phyloP scores from a whole-genome alignment of 2,329 filamentous ascomycete species.

The Clonostachys rhizophaga region DNA sequence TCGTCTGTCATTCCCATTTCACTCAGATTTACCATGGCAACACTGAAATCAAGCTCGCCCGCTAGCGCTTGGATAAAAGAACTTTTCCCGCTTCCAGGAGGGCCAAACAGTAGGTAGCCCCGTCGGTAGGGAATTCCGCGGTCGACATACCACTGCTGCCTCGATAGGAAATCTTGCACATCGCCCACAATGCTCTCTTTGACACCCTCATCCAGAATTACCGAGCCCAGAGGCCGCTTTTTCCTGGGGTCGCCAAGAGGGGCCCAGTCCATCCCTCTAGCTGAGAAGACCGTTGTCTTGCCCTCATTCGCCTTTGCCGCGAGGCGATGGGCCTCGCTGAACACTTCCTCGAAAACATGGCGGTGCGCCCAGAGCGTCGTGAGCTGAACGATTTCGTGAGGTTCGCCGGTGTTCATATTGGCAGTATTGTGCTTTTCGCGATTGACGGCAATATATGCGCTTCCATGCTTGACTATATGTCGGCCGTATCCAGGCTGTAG shows the following conservation, averaged over 20 bases:
- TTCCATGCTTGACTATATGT: constrained; percentile 81
- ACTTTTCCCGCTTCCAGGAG: constrained; percentile 88
- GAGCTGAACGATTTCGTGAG: constrained; percentile 89
- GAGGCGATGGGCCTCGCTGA: constrained; percentile 78
- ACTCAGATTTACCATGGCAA: constrained; percentile 87
- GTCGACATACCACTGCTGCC: constrained; percentile 85
- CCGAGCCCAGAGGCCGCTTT: constrained; percentile 83
- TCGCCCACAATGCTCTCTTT: constrained; percentile 78
- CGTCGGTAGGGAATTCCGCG: constrained; percentile 91
- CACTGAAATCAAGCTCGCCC: constrained; percentile 86
- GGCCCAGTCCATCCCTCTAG: constrained; percentile 79
- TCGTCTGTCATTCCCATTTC: constrained; percentile 89
- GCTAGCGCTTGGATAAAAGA: constrained; percentile 95
- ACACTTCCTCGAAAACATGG: constrained; percentile 85
- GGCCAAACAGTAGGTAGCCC: constrained; percentile 84
- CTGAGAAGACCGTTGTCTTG: constrained; percentile 88
- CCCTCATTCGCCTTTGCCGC: constrained; percentile 80
- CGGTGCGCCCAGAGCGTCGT: constrained; percentile 89
- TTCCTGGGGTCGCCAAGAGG: constrained; percentile 78
- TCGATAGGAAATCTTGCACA: constrained; percentile 74
- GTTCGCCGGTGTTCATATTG: constrained; percentile 76
- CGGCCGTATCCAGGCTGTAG: constrained; percentile 87
- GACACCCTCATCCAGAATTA: constrained; percentile 79
- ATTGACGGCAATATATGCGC: constrained; percentile 83
- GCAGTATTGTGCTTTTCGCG: constrained; percentile 82